A percentile compares a stretch with the other conserved stretches of the same genome.
Evolutionary conservation across 208 protist species (phyloP).

Genomic region (Wallacemonas sp.): DNA sequence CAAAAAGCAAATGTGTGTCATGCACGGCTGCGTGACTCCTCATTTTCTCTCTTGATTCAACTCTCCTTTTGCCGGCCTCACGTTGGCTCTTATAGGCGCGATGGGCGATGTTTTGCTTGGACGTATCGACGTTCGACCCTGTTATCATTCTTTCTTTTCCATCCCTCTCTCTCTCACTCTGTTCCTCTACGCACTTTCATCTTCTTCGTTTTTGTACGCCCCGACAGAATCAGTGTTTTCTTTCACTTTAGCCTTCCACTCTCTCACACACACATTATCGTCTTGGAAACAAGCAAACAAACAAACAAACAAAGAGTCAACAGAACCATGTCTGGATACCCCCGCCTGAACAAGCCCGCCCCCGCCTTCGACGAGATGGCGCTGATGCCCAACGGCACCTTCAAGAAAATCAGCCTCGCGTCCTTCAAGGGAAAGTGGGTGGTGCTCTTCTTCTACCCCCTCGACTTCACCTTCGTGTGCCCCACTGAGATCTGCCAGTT

Average conservation of each 20-base stretch:
- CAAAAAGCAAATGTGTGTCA: too few relatives aligned
- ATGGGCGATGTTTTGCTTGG: too few relatives aligned
- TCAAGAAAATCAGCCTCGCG: slow-evolving; percentile 90
- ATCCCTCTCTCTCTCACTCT: not conserved
- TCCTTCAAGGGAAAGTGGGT: slow-evolving; percentile 95
- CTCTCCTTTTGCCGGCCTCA: not conserved
- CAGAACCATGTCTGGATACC: slow-evolving; percentile 50
- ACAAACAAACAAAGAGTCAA: too few relatives aligned
- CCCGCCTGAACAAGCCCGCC: slow-evolving; percentile 85
- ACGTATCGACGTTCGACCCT: too few relatives aligned
- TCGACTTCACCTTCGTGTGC: slow-evolving; percentile 98
- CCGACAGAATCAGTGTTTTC: not conserved
- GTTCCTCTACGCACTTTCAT: not conserved
- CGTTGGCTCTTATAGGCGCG: too few relatives aligned
- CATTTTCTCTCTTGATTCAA: not conserved
- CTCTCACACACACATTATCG: slow-evolving; percentile 8
- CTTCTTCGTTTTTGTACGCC: not conserved
- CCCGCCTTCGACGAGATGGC: slow-evolving; percentile 90
- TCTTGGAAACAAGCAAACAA: too few relatives aligned
- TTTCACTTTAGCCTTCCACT: not conserved
- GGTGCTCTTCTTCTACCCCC: slow-evolving; percentile 97
- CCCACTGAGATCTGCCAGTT: slow-evolving; percentile 97
- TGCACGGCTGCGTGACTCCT: too few relatives aligned
- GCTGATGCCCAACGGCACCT: slow-evolving; percentile 93
- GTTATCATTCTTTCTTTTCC: too few relatives aligned